A percentile compares a stretch with the other conserved stretches of the same genome.
phyloP scores from a whole-genome alignment of 2,329 filamentous ascomycete species.

The Penicillium sp. region DNA sequence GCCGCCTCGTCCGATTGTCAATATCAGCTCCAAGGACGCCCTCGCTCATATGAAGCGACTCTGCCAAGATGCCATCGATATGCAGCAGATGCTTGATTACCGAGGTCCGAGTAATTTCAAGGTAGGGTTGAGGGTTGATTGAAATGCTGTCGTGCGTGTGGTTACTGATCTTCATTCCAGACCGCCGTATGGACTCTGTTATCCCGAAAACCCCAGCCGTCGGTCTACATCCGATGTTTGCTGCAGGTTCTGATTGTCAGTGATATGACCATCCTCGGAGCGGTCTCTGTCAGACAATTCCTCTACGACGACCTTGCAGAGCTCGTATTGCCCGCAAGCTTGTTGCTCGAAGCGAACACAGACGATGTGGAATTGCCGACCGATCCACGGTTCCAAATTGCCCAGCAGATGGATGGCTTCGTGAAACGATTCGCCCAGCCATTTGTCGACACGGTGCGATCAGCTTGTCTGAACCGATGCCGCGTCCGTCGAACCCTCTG shows the following conservation, averaged over 20 bases:
- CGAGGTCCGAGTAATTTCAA: constrained; percentile 63
- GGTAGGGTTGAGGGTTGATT: constrained; percentile 47
- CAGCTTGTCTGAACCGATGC: constrained; percentile 83
- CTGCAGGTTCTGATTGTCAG: constrained; percentile 71
- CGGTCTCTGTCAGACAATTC: constrained; percentile 65
- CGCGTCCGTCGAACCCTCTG: constrained; percentile 83
- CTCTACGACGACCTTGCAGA: constrained; percentile 77
- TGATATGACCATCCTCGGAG: constrained; percentile 63
- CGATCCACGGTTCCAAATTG: constrained; percentile 68
- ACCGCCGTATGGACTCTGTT: constrained; percentile 71
- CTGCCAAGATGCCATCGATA: constrained; percentile 65
- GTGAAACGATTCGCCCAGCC: constrained; percentile 56
- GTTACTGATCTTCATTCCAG: constrained; percentile 36
- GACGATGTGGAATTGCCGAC: constrained; percentile 70
- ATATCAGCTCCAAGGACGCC: constrained; percentile 67
- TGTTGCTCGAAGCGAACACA: constrained; percentile 66
- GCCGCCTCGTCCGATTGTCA: constrained; percentile 82
- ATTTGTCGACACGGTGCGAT: constrained; percentile 77
- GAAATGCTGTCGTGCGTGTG: background rate
- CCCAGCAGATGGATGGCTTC: constrained; percentile 67
- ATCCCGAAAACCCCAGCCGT: constrained; percentile 72
- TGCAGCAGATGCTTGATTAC: constrained; percentile 63
- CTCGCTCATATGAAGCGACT: constrained; percentile 64
- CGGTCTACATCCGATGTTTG: constrained; percentile 75
- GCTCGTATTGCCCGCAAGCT: constrained; percentile 65